Evolutionary conservation across 2,329 filamentous ascomycete species (phyloP).

Genomic region (Trichoderma polysporum): DNA sequence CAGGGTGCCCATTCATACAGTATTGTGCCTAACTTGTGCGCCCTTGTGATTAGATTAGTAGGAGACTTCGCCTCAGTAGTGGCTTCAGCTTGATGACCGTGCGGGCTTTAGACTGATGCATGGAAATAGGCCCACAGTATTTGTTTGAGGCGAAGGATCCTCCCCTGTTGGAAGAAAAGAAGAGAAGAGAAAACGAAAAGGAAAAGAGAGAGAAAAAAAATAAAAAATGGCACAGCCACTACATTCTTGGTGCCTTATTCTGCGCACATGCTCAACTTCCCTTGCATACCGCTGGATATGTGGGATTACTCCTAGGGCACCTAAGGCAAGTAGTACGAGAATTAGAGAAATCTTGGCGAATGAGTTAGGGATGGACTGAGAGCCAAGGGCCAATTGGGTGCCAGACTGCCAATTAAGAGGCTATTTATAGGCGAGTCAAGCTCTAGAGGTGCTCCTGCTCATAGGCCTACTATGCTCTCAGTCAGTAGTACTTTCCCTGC

Average conservation of each 20-base stretch:
- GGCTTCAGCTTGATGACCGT: not conserved
- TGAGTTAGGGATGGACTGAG: not conserved
- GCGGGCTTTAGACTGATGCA: not conserved
- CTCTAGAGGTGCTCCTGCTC: not conserved
- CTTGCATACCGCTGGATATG: not conserved
- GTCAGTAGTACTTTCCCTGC: too few species aligned
- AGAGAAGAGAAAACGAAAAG: too few species aligned
- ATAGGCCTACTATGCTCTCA: too few species aligned
- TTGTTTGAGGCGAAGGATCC: not conserved
- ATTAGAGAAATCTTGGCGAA: not conserved
- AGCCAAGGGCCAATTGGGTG: not conserved
- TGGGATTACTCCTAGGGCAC: not conserved
- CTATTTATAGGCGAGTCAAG: constrained; percentile 9
- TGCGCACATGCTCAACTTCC: not conserved
- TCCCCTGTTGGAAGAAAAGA: not conserved
- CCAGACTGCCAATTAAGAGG: not conserved
- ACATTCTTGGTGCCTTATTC: not conserved
- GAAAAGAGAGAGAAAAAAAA: not conserved
- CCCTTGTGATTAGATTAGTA: too few species aligned
- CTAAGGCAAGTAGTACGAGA: not conserved
- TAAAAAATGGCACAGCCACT: not conserved
- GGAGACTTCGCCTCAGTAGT: not conserved
- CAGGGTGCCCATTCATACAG: too few species aligned
- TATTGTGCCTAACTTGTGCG: too few species aligned
- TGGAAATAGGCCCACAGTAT: not conserved